Evolutionary conservation across 75 land plant species (phyloP), one percentile per base, ranked within the genome.

Genomic region (Larix kaempferi): DNA sequence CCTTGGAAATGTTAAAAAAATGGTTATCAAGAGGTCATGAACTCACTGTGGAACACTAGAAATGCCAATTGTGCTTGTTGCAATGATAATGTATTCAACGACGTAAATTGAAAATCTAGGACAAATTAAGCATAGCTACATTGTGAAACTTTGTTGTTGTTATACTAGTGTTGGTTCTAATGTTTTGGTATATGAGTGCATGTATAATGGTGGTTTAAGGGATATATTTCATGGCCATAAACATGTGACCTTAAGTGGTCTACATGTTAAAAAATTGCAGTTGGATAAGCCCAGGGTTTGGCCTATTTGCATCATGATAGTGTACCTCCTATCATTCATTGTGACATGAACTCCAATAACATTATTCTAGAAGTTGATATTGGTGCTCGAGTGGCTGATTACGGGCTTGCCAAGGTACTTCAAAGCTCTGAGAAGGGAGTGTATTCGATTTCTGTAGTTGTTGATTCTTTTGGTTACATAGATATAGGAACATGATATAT

Each of bases 381-480:
- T 61, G 77, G 86, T 25, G 96, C 96, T 3, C 77, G 77, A 49
- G 88, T 94, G 39, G 92, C 94, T 5, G 96, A 94, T 76, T 94
- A 91, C 78, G 94, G 96, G 39, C 79, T 94, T 15, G 96, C 94
- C 21, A 91, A 88, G 73, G 58, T 62, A 59, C 76, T 88, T 41
- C 75, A 82, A 12, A 74, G 5, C 27, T 21, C 35, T 11, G 83
- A 82, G 25, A 81, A 79, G 25, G 83, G 86, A 17, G 39, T 75
- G 5, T 72, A 80, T 58, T 80, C 87, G 26, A 93, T 91, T 92
- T 93, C 96, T 64, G 84, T 79, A 22, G 84, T 94, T 76, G 97
- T 91, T 6, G 97, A 94, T 23, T 92, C 97, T 63, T 90, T 63
- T 90, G 97, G 97, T 4, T 94, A 94, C 80, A 94, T 94, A 71